Conservation (phyloP, 495 filamentous ascomycete genomes). For the Xylaria longipes region DNA sequence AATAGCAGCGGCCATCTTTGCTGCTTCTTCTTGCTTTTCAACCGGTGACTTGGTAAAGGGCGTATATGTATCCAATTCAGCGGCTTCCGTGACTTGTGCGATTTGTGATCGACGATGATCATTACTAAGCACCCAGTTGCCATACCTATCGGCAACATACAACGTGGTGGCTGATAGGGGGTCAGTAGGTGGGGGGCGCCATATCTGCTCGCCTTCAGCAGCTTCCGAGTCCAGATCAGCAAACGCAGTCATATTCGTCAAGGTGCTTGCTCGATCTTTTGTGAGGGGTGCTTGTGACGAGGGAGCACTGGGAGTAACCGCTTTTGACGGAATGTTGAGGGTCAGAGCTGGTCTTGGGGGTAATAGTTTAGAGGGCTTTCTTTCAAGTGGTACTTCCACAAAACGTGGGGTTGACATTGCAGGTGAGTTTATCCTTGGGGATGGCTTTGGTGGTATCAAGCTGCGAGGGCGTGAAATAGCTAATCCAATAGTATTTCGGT, state of each 20-base stretch:
- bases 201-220: constrained; percentile 40
- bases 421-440: constrained; percentile 19
- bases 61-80: constrained; percentile 46
- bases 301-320: constrained; percentile 15
- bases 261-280: constrained; percentile 46
- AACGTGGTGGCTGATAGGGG: constrained; percentile 46
- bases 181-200: constrained; percentile 49
- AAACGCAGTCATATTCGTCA: constrained; percentile 58
- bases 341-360: constrained; percentile 44
- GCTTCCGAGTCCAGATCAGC: constrained; percentile 44
- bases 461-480: constrained; percentile 47
- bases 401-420: constrained; percentile 8
- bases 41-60: constrained; percentile 49
- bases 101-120: constrained; percentile 31
- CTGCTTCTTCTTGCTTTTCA: constrained; percentile 42
- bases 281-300: constrained; percentile 27
- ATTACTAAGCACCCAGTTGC: constrained; percentile 53
- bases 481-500: constrained; percentile 47
- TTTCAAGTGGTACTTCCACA: constrained; percentile 17
- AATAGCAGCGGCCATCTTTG: constrained; percentile 38
- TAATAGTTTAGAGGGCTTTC: constrained; percentile 27
- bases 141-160: constrained; percentile 52
- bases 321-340: constrained; percentile 38
- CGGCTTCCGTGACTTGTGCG: constrained; percentile 27
- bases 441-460: constrained; percentile 26